phyloP scores from a whole-genome alignment of 2,329 filamentous ascomycete genomes.

The Colletotrichum brevisporum region DNA sequence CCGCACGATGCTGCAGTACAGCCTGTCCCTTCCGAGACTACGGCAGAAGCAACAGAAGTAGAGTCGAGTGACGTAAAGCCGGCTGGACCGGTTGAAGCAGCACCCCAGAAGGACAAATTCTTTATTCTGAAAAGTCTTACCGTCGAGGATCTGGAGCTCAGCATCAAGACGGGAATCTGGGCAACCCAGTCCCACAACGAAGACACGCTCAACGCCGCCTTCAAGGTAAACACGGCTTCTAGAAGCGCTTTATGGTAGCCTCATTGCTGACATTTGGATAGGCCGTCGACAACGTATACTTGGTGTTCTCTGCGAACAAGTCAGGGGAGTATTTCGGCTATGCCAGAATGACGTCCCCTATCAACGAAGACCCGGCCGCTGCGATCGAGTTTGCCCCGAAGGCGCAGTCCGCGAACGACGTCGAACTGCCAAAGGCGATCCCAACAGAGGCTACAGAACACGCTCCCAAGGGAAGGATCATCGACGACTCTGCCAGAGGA shows the following conservation, averaged over 20 bases:
- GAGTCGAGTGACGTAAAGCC: constrained; percentile 23
- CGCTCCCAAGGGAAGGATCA: constrained; percentile 86
- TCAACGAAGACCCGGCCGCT: constrained; percentile 81
- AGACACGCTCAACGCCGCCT: constrained; percentile 84
- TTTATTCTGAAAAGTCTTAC: constrained; percentile 96
- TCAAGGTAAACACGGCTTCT: constrained; percentile 69
- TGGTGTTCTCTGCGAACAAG: constrained; percentile 97
- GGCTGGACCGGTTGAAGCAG: constrained; percentile 37
- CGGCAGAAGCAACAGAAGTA: neutral
- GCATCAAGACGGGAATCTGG: constrained; percentile 91
- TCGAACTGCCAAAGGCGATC: constrained; percentile 84
- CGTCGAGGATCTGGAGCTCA: constrained; percentile 88
- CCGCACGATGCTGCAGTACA: constrained; percentile 17
- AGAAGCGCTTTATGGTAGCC: neutral
- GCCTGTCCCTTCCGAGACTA: neutral
- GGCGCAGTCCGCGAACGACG: constrained; percentile 68
- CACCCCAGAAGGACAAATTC: constrained; percentile 76
- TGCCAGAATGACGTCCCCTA: constrained; percentile 88
- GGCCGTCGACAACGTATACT: constrained; percentile 86
- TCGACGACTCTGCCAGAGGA: constrained; percentile 92
- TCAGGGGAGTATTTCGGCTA: constrained; percentile 98
- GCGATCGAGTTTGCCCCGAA: constrained; percentile 79
- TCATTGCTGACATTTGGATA: constrained; percentile 52
- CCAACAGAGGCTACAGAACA: constrained; percentile 83
- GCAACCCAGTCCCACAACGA: constrained; percentile 97